These are phyloP conservation scores for Cucurbita argyrosperma DNA, from an alignment of 306 rosid genomes.

Conservation along the genomic window DNA sequence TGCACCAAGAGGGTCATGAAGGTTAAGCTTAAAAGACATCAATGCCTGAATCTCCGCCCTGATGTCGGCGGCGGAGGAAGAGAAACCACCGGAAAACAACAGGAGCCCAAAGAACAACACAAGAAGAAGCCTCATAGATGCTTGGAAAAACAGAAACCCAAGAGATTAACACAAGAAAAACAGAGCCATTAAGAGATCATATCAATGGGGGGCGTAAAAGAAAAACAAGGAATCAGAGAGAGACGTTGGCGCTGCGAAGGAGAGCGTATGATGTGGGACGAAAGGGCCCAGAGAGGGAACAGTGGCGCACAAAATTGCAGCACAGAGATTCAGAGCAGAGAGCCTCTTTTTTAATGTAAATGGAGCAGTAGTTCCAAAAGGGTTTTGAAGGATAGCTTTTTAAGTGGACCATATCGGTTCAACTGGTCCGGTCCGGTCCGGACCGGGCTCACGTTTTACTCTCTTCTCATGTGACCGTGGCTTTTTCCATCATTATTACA, in stretches of 20 bases:
- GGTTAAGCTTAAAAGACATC: slow-evolving; percentile 51
- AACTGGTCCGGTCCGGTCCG: background rate
- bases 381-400: background rate
- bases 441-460: background rate
- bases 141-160: background rate
- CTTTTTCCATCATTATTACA: background rate
- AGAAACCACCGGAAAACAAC: slow-evolving; percentile 20
- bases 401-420: background rate
- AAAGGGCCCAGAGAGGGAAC: background rate
- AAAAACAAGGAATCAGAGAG: background rate
- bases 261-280: slow-evolving; percentile 1
- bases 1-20: slow-evolving; percentile 56
- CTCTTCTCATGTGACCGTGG: slow-evolving; percentile 1
- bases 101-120: slow-evolving; percentile 14
- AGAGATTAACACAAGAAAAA: background rate
- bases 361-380: background rate
- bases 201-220: background rate
- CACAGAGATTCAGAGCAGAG: background rate
- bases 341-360: background rate
- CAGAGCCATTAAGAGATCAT: background rate
- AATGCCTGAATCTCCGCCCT: slow-evolving; percentile 54
- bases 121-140: slow-evolving; percentile 13
- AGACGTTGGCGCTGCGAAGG: background rate
- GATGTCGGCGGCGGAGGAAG: slow-evolving; percentile 35
- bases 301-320: background rate